These are phyloP conservation scores for Aquilaria malaccensis DNA, from an alignment of 345 rosid genomes.

Conservation along the genomic window DNA sequence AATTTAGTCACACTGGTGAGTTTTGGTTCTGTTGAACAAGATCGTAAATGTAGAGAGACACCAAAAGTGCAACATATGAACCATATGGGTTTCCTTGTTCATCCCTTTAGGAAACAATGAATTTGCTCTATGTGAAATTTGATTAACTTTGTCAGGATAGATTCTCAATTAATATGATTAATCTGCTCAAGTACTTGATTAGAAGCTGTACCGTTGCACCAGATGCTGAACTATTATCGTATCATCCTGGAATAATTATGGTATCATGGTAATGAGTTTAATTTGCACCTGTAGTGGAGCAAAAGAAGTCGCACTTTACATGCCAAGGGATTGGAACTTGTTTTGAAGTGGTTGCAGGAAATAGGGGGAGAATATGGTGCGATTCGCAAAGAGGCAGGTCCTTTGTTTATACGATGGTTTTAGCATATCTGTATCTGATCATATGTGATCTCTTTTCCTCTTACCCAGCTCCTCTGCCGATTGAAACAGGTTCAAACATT, in stretches of 20 bases:
- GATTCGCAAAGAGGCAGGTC: conserved; percentile 67
- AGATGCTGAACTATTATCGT: conserved; percentile 4
- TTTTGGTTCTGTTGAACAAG: too few relatives aligned
- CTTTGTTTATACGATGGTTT: conserved; percentile 17
- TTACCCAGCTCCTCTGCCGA: conserved; percentile 16
- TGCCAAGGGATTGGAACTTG: conserved; percentile 70
- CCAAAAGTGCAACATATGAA: too few relatives aligned
- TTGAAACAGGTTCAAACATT: conserved; percentile 33
- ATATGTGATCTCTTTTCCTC: conserved; percentile 15
- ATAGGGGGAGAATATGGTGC: conserved; percentile 37
- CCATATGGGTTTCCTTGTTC: too few relatives aligned
- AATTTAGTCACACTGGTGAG: too few relatives aligned
- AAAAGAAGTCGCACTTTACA: conserved; percentile 70
- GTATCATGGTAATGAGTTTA: conserved; percentile 13
- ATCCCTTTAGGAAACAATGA: too few relatives aligned
- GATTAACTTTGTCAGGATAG: too few relatives aligned
- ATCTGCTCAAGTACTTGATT: background rate
- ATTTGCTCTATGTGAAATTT: too few relatives aligned
- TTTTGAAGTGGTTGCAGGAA: conserved; percentile 74
- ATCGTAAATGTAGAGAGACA: too few relatives aligned
- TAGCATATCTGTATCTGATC: conserved; percentile 7
- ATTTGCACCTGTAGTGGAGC: conserved; percentile 58
- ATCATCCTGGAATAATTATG: background rate
- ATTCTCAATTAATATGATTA: background rate
- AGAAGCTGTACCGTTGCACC: background rate